phyloP scores from a whole-genome alignment of 176 grass and related monocot genomes.

The Eleusine coracana region DNA sequence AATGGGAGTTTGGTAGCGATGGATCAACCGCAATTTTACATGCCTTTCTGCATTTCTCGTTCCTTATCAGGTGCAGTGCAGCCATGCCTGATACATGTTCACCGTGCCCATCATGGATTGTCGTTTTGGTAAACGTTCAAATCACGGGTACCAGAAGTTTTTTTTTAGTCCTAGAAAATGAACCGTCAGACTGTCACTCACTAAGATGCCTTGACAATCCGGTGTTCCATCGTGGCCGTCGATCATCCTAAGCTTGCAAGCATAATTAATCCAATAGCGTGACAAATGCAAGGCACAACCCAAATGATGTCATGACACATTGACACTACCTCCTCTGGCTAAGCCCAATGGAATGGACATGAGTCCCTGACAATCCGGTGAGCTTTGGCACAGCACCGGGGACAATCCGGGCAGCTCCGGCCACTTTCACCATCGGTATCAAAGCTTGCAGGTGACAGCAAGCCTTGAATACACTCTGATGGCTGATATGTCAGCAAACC shows the following conservation, averaged over 20 bases:
- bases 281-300: background rate
- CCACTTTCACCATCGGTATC: background rate
- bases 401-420: background rate
- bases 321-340: too few relatives aligned
- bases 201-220: background rate
- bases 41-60: background rate
- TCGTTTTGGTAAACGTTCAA: background rate
- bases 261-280: background rate
- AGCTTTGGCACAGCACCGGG: background rate
- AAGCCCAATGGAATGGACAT: background rate
- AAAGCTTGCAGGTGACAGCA: background rate
- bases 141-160: background rate
- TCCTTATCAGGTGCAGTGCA: background rate
- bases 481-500: slow-evolving; percentile 20
- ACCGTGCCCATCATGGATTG: background rate
- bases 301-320: background rate
- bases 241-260: background rate
- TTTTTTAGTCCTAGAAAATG: background rate
- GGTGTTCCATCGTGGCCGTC: background rate
- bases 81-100: background rate
- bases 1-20: slow-evolving; percentile 19
- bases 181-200: background rate
- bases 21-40: slow-evolving; percentile 18
- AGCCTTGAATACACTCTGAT: background rate
- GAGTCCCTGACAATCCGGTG: background rate